Evolutionary conservation across 2,329 filamentous ascomycete species (phyloP).

Genomic region (Calcarisporium arbuscula): DNA sequence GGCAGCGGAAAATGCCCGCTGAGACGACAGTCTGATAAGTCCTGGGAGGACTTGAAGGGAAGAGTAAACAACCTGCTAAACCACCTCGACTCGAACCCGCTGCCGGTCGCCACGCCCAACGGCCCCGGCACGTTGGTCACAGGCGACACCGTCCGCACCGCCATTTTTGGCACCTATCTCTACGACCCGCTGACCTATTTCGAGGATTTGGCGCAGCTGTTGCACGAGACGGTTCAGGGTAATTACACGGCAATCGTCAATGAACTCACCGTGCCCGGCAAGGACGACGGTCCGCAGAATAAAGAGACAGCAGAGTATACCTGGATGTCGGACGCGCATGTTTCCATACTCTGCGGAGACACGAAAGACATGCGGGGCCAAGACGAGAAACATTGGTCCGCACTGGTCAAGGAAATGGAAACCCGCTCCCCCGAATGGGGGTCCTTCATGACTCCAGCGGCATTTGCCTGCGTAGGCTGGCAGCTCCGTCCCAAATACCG

Average conservation of each 20-base stretch:
- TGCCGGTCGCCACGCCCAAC: constrained; percentile 11
- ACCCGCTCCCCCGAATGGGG: constrained; percentile 23
- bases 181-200: neutral
- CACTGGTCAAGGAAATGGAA: constrained; percentile 20
- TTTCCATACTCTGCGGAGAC: constrained; percentile 32
- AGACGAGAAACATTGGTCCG: constrained; percentile 16
- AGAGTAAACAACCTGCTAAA: constrained; percentile 20
- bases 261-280: no score
- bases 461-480: constrained; percentile 33
- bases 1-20: constrained; percentile 7
- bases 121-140: constrained; percentile 17
- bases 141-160: constrained; percentile 16
- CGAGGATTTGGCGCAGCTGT: neutral
- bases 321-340: no score
- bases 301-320: no score
- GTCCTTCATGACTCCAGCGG: constrained; percentile 25
- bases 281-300: no score
- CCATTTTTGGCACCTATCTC: neutral
- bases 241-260: no score
- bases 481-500: constrained; percentile 28
- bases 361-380: constrained; percentile 16
- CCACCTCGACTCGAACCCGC: constrained; percentile 15
- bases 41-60: constrained; percentile 4
- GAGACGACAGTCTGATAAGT: constrained; percentile 3
- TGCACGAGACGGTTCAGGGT: no score